These are phyloP conservation scores for Urtica urens DNA, from an alignment of 306 rosid genomes.

Conservation along the genomic window DNA sequence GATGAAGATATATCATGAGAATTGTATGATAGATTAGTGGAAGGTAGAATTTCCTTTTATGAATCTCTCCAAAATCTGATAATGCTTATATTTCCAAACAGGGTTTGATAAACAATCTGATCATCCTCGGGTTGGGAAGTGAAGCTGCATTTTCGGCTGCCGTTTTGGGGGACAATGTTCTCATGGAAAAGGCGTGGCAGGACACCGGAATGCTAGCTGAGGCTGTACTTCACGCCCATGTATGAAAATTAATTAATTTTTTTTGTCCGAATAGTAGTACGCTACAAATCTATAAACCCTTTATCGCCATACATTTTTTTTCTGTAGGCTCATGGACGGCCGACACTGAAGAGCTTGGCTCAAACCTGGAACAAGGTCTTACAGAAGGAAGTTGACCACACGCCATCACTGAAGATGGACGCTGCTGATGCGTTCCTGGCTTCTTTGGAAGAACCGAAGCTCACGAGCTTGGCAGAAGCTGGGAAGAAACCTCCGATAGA, in stretches of 20 bases:
- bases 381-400: conserved; percentile 83
- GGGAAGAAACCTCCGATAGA: conserved; percentile 91
- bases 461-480: conserved; percentile 86
- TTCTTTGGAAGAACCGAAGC: conserved; percentile 91
- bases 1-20: too few relatives aligned
- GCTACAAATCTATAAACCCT: neutral
- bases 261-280: neutral
- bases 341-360: conserved; percentile 81
- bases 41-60: too few relatives aligned
- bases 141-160: conserved; percentile 98
- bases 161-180: conserved; percentile 91
- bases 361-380: conserved; percentile 87
- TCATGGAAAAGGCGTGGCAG: conserved; percentile 99
- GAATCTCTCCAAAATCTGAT: too few relatives aligned
- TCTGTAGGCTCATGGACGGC: conserved; percentile 91
- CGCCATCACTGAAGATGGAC: conserved; percentile 54
- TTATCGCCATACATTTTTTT: conserved; percentile 5
- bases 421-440: conserved; percentile 87
- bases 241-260: conserved; percentile 17
- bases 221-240: conserved; percentile 98
- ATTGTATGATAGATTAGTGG: too few relatives aligned
- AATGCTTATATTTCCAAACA: too few relatives aligned
- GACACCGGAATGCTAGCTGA: conserved; percentile 99
- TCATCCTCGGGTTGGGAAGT: conserved; percentile 83
- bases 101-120: conserved; percentile 74